Percentiles rank a stretch among this genome's conserved stretches.
These are phyloP conservation scores for Fusarium sp. DNA, from an alignment of 2,329 filamentous ascomycete species.

Conservation along the genomic window DNA sequence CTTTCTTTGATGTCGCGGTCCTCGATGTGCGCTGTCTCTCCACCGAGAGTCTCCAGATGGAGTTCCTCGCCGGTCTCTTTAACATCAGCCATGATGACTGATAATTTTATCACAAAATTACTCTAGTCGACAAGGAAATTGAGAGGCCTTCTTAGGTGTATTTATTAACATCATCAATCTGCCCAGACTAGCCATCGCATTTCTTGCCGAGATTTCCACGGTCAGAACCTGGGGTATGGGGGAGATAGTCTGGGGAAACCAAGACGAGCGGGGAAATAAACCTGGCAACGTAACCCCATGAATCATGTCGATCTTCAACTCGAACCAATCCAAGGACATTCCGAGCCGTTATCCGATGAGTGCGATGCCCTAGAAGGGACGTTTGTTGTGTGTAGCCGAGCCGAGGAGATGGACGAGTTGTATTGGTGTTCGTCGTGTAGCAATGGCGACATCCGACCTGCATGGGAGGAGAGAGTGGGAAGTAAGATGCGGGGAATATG, in stretches of 20 bases:
- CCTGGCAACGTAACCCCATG: neutral
- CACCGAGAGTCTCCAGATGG: neutral
- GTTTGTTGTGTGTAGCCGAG: neutral
- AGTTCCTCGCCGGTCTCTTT: neutral
- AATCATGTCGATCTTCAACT: neutral
- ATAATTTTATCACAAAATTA: too few species aligned
- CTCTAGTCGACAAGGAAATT: accelerated
- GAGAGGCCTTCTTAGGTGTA: neutral
- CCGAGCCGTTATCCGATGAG: neutral
- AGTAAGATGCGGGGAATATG: neutral
- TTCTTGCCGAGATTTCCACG: neutral
- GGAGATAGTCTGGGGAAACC: neutral
- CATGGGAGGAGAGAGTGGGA: neutral
- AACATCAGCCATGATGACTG: neutral
- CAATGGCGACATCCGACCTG: neutral
- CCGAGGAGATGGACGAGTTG: neutral
- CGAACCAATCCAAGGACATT: neutral
- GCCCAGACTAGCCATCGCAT: neutral
- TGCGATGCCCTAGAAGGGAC: neutral
- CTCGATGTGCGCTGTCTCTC: neutral
- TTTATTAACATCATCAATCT: neutral
- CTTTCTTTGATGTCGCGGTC: neutral
- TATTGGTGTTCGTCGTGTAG: neutral
- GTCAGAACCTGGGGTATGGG: neutral
- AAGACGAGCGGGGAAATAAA: slow-evolving; percentile 1